Base-by-base conservation (phyloP, 768 basidiomycete species). In the Leccinum olivaceopallidum region DNA sequence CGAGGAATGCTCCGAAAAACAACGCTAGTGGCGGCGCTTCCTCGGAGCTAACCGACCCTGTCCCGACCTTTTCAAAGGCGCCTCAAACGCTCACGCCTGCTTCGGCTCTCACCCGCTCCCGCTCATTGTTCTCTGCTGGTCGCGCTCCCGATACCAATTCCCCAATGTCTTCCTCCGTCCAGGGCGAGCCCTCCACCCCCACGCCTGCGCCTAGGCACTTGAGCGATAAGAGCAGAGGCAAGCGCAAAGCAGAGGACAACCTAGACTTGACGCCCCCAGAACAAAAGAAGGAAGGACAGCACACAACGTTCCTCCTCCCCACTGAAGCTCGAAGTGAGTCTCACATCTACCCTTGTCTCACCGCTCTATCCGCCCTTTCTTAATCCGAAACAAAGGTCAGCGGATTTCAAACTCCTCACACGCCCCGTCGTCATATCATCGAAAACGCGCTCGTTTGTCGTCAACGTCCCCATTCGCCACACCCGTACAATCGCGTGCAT, bases 221-320 rank as follows among this genome's bases (percentile, higher is more conserved):
- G 4, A 72, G 75, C 56, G 73, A 79, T 59, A 74, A 71, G 60
- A 69, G 73, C 36, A 83, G 79, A 65, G 86, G 86, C 7, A 91
- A 91, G 71, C 78, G 89, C 61, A 91, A 90, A 69, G 88, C 87
- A 6, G 87, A 88, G 49, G 89, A 90, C 62, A 81, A 89, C 64
- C 77, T 85, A n/a, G 87, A 86, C 61, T 75, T 81, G 34, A 88
- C 89, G 3, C 87, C 88, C 36, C 86, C 88, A 7, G 87, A 88
- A 67, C 82, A 79, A 59, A 77, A 78, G 60, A 83, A 80, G 69
- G 79, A 81, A 60, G 72, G 60, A 1, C 77, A 79, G 44, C 80
- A 76, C 54, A 77, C 89, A 42, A 89, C 86, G 6, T 90, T 89
- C 69, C 85, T 85, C 47, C 78, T 83, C 56, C 78, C 79, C 26